phyloP scores from a whole-genome alignment of 768 basidiomycete species.

The Daedalea quercina region DNA sequence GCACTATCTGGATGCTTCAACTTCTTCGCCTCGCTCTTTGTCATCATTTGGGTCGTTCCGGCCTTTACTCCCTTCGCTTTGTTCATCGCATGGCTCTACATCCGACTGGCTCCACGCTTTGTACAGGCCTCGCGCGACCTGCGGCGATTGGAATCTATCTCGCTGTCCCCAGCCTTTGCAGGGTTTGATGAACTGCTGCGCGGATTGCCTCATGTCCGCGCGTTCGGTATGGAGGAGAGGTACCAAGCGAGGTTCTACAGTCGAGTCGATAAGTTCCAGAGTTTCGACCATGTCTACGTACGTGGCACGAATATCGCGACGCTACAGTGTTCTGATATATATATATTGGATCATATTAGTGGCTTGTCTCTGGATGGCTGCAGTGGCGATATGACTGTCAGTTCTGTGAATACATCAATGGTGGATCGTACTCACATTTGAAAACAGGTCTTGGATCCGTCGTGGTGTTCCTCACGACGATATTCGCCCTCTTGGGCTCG shows the following conservation, averaged over 20 bases:
- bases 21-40: slow-evolving; percentile 56
- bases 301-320: slow-evolving; percentile 19
- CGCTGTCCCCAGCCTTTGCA: slow-evolving; percentile 65
- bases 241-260: slow-evolving; percentile 60
- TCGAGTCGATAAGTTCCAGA: slow-evolving; percentile 57
- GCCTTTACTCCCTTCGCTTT: slow-evolving; percentile 59
- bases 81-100: slow-evolving; percentile 63
- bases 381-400: slow-evolving; percentile 69
- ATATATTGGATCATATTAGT: slow-evolving; percentile 28
- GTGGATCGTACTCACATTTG: background rate
- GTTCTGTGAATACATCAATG: slow-evolving; percentile 12
- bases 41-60: slow-evolving; percentile 59
- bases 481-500: slow-evolving; percentile 56
- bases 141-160: slow-evolving; percentile 57
- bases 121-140: slow-evolving; percentile 61
- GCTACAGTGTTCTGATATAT: background rate
- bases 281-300: slow-evolving; percentile 66
- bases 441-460: slow-evolving; percentile 56
- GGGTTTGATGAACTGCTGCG: slow-evolving; percentile 66
- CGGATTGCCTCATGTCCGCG: slow-evolving; percentile 62
- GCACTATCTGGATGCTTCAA: slow-evolving; percentile 53
- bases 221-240: slow-evolving; percentile 63
- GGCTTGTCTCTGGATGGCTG: slow-evolving; percentile 65
- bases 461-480: slow-evolving; percentile 60
- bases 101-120: slow-evolving; percentile 54